Percentiles rank a stretch among this genome's conserved stretches.
Evolutionary conservation across 1,139 yeast genomes (phyloP).

Genomic region (Blastobotrys capitulatus): DNA sequence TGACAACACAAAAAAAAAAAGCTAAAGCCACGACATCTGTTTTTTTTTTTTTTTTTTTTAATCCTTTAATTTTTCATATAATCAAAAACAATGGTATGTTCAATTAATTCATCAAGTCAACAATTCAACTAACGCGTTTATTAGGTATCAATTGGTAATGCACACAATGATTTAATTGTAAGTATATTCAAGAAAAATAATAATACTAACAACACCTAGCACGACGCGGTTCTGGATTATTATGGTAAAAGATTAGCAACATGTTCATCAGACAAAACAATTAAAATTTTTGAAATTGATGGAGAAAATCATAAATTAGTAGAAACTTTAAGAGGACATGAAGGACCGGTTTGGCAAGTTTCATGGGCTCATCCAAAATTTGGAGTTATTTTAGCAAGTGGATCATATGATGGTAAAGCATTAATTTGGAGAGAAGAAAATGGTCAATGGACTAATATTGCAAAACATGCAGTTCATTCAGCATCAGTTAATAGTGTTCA

Average conservation of each 20-base stretch:
- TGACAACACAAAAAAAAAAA: too few relatives aligned
- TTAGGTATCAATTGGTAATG: constrained; percentile 33
- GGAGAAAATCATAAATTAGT: constrained; percentile 65
- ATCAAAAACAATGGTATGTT: not conserved
- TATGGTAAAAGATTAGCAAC: constrained; percentile 95
- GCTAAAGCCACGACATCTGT: not conserved
- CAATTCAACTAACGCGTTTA: constrained; percentile 1
- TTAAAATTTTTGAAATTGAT: constrained; percentile 86
- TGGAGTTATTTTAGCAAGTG: constrained; percentile 89
- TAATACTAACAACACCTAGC: constrained; percentile 32
- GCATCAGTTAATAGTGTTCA: constrained; percentile 92
- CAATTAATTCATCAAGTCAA: not conserved
- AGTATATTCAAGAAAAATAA: constrained; percentile 10
- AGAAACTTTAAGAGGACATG: constrained; percentile 83
- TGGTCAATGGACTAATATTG: constrained; percentile 82
- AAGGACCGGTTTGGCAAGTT: constrained; percentile 99
- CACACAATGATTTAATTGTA: constrained; percentile 61
- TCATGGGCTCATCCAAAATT: constrained; percentile 99
- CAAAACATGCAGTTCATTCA: constrained; percentile 82
- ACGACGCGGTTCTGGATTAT: constrained; percentile 95
- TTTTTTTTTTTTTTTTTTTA: not conserved
- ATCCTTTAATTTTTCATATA: not conserved
- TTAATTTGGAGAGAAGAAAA: constrained; percentile 93
- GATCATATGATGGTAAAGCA: constrained; percentile 93
- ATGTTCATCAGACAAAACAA: constrained; percentile 89